These are phyloP conservation scores for Dentiscutata heterogama DNA, from an alignment of 371 early-diverging fungal genomes.

Conservation along the genomic window DNA sequence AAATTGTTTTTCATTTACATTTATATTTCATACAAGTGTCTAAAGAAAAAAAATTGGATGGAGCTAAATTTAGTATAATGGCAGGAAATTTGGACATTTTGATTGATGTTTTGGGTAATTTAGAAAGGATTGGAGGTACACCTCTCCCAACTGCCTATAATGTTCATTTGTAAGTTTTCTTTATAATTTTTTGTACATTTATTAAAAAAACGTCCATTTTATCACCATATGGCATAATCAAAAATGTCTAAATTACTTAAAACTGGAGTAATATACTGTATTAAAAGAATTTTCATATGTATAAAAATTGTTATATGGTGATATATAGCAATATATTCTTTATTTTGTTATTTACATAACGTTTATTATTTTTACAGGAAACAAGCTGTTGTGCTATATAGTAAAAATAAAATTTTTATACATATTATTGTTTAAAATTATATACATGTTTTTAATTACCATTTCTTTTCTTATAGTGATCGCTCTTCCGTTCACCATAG, in stretches of 20 bases:
- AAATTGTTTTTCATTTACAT: slow-evolving; percentile 61
- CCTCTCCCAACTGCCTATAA: slow-evolving; percentile 79
- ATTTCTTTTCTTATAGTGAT: too few species aligned
- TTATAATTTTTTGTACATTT: too few species aligned
- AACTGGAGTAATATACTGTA: too few species aligned
- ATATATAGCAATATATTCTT: background rate
- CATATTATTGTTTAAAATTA: too few species aligned
- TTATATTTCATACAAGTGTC: slow-evolving; percentile 57
- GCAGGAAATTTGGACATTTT: slow-evolving; percentile 55
- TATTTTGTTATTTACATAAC: slow-evolving; percentile 50
- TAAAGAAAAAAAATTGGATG: slow-evolving; percentile 52
- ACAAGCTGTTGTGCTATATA: slow-evolving; percentile 74
- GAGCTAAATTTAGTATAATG: slow-evolving; percentile 53
- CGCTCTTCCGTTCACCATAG: slow-evolving; percentile 69
- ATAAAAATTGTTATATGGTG: background rate
- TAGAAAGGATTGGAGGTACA: slow-evolving; percentile 74
- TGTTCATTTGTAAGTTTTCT: slow-evolving; percentile 70
- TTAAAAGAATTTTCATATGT: too few species aligned
- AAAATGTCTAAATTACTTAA: too few species aligned
- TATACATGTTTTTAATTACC: too few species aligned
- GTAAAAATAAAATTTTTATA: slow-evolving; percentile 47
- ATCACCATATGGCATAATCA: too few species aligned
- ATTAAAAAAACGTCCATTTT: too few species aligned
- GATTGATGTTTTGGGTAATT: slow-evolving; percentile 62
- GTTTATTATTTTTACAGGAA: slow-evolving; percentile 54